Conservation (phyloP, 2,329 filamentous ascomycete genomes). For the Metarhizium humberi region DNA sequence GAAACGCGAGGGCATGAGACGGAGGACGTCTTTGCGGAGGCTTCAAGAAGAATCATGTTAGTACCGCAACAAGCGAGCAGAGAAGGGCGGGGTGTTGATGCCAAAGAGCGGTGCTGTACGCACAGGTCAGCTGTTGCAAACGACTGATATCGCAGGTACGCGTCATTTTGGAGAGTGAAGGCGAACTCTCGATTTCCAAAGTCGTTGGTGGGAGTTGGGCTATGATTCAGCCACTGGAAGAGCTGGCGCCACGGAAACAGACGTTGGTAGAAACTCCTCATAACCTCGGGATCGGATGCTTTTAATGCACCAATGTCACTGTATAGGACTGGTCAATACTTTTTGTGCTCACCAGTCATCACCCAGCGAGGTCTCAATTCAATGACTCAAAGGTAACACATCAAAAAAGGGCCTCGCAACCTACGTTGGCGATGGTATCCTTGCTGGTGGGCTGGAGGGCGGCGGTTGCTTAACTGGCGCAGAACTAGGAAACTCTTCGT, state of each 20-base stretch:
- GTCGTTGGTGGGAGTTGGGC: slow-evolving; percentile 73
- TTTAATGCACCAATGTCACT: slow-evolving; percentile 29
- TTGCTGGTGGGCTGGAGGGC: slow-evolving; percentile 30
- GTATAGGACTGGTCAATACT: neutral
- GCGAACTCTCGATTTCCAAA: slow-evolving; percentile 94
- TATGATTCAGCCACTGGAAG: slow-evolving; percentile 97
- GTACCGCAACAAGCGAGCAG: neutral
- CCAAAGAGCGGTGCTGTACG: slow-evolving; percentile 4
- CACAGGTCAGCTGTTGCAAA: slow-evolving; percentile 46
- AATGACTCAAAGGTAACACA: too few relatives aligned
- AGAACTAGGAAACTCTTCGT: slow-evolving; percentile 51
- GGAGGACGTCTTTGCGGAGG: slow-evolving; percentile 83
- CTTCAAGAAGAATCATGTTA: slow-evolving; percentile 27
- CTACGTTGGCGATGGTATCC: slow-evolving; percentile 35
- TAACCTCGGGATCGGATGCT: slow-evolving; percentile 69
- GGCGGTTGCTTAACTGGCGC: slow-evolving; percentile 26
- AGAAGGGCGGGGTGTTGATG: neutral
- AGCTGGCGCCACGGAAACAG: slow-evolving; percentile 90
- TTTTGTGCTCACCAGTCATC: too few relatives aligned
- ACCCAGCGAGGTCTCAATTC: too few relatives aligned
- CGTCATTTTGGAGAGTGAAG: slow-evolving; percentile 86
- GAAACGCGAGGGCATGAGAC: slow-evolving; percentile 83
- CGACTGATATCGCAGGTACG: slow-evolving; percentile 84
- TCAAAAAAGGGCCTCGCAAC: slow-evolving; percentile 9
- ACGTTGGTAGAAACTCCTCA: slow-evolving; percentile 91